Percentiles rank a stretch among this genome's conserved stretches.
phyloP scores from a whole-genome alignment of 148 eudicot species.

The Oxyria digyna region DNA sequence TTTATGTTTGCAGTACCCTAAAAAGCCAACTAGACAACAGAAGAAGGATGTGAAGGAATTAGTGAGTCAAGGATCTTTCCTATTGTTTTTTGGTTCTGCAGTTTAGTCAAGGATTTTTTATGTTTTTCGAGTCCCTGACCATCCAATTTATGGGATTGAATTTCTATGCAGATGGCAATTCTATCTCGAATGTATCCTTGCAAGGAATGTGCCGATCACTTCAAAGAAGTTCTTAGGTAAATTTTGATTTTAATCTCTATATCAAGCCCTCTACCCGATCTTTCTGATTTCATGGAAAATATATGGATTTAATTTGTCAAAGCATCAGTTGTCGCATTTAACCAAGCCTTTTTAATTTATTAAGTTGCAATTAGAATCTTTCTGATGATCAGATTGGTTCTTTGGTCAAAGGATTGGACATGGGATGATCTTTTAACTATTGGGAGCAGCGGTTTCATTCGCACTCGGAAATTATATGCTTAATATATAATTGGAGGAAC shows the following conservation, averaged over 20 bases:
- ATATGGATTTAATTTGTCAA: not conserved
- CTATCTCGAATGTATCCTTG: slow-evolving; percentile 87
- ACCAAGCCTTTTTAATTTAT: not conserved
- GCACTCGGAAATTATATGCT: not conserved
- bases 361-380: not conserved
- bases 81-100: not conserved
- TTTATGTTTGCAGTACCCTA: slow-evolving; percentile 58
- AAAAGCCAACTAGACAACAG: slow-evolving; percentile 85
- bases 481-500: not conserved
- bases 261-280: not conserved
- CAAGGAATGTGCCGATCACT: slow-evolving; percentile 96
- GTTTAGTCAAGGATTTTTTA: no score
- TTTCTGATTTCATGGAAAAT: not conserved
- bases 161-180: slow-evolving; percentile 64
- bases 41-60: slow-evolving; percentile 88
- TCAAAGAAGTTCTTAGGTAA: slow-evolving; percentile 76
- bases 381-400: not conserved
- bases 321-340: not conserved
- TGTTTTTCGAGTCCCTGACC: not conserved
- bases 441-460: not conserved
- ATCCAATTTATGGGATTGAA: not conserved
- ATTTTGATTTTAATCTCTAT: not conserved
- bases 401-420: not conserved
- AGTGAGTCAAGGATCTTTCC: slow-evolving; percentile 28
- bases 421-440: not conserved